phyloP scores from a whole-genome alignment of 2,329 filamentous ascomycete species.

The Fusarium sp. region DNA sequence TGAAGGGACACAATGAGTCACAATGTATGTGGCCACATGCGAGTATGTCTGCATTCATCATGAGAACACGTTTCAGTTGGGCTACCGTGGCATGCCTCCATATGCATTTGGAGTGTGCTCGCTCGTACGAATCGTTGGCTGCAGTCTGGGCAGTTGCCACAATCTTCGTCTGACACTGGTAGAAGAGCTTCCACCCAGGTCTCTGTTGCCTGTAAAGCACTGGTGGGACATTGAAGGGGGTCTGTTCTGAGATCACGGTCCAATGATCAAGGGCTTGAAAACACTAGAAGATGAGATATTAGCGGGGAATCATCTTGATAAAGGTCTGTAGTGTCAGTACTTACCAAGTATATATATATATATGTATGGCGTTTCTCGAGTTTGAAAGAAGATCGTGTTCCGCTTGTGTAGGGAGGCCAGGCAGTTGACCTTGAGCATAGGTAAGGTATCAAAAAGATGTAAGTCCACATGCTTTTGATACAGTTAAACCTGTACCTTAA shows the following conservation, averaged over 20 bases:
- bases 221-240: background rate
- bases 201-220: background rate
- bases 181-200: no score
- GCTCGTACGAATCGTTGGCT: background rate
- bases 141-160: background rate
- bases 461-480: no score
- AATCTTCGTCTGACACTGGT: background rate
- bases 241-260: background rate
- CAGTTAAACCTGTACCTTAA: no score
- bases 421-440: no score
- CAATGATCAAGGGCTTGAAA: background rate
- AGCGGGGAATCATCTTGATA: background rate
- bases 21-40: background rate
- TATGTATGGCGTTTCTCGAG: no score
- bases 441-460: no score
- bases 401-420: no score
- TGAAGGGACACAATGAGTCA: background rate
- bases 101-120: background rate
- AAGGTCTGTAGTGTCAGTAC: rapidly evolving
- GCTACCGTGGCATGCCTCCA: background rate
- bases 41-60: no score
- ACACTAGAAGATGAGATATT: background rate
- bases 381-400: no score
- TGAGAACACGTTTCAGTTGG: background rate
- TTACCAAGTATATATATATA: background rate